Evolutionary conservation across 768 basidiomycete species (phyloP).

Genomic region (Rhodotorula babjevae): DNA sequence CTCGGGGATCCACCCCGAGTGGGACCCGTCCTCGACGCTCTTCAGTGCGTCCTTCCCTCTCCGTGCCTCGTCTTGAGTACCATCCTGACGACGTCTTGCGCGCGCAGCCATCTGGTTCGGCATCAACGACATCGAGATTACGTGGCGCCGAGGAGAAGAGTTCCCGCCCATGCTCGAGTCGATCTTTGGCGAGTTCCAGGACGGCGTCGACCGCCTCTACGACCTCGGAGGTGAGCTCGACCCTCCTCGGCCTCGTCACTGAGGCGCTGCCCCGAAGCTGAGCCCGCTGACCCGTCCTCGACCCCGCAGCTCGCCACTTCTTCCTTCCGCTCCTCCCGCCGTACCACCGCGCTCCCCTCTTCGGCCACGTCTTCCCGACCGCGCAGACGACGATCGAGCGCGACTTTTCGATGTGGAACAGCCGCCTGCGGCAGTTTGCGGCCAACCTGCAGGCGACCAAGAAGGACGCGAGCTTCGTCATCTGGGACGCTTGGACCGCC

Average conservation of each 20-base stretch:
- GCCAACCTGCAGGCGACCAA: not conserved
- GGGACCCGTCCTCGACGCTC: not conserved
- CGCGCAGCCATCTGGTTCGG: conserved; percentile 6
- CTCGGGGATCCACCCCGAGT: not conserved
- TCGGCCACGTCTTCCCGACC: not conserved
- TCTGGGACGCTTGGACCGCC: not conserved
- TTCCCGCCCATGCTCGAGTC: not conserved
- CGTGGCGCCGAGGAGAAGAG: not conserved
- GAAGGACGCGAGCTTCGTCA: not conserved
- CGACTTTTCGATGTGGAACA: not conserved
- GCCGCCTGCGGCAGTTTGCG: not conserved
- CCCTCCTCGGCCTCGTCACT: not conserved
- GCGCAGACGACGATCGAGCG: not conserved
- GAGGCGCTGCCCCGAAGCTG: no score
- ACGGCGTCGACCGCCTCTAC: not conserved
- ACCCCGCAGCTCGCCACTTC: not conserved
- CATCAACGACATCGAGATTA: conserved; percentile 14
- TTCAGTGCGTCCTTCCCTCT: conserved; percentile 2
- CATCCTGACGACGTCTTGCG: not conserved
- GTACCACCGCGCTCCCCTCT: not conserved
- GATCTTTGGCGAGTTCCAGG: not conserved
- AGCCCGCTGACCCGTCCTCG: no score
- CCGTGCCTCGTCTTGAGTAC: no score
- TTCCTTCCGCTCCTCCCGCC: not conserved
- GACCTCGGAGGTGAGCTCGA: not conserved